Conservation (phyloP, 306 rosid genomes). For the Aeschynomene evenia region DNA sequence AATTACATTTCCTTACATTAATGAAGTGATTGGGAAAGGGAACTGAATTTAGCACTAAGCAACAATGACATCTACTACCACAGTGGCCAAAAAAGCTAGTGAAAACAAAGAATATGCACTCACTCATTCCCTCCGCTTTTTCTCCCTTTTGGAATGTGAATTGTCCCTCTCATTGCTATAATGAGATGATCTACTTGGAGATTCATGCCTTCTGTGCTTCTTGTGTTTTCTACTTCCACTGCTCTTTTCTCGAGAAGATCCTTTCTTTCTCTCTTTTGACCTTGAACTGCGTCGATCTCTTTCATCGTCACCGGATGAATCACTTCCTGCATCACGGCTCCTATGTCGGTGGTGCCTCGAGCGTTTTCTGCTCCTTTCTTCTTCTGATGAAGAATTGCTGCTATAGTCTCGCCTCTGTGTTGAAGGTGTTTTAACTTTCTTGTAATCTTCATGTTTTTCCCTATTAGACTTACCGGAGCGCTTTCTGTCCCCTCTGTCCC, state of each 20-base stretch:
- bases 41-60: background rate
- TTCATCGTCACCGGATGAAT: conserved; percentile 53
- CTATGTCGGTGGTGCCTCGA: conserved; percentile 51
- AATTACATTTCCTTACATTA: conserved; percentile 2
- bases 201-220: conserved; percentile 54
- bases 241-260: conserved; percentile 64
- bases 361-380: conserved; percentile 61
- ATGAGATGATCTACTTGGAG: conserved; percentile 52
- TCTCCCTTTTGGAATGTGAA: conserved; percentile 53
- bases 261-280: conserved; percentile 60
- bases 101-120: conserved; percentile 9
- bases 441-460: conserved; percentile 38
- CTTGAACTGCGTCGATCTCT: conserved; percentile 45
- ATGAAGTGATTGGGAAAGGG: background rate
- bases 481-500: conserved; percentile 66
- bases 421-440: conserved; percentile 39
- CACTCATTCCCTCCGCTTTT: conserved; percentile 48
- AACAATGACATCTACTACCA: background rate
- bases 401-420: conserved; percentile 40
- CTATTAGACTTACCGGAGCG: conserved; percentile 32
- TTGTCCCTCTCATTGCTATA: conserved; percentile 42
- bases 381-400: conserved; percentile 54
- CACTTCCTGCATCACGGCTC: conserved; percentile 56
- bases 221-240: conserved; percentile 57
- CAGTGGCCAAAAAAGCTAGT: background rate